A percentile compares a stretch with the other conserved stretches of the same genome.
phyloP scores from a whole-genome alignment of 108 stramenopile genomes.

The Cylindrotheca fusiformis region DNA sequence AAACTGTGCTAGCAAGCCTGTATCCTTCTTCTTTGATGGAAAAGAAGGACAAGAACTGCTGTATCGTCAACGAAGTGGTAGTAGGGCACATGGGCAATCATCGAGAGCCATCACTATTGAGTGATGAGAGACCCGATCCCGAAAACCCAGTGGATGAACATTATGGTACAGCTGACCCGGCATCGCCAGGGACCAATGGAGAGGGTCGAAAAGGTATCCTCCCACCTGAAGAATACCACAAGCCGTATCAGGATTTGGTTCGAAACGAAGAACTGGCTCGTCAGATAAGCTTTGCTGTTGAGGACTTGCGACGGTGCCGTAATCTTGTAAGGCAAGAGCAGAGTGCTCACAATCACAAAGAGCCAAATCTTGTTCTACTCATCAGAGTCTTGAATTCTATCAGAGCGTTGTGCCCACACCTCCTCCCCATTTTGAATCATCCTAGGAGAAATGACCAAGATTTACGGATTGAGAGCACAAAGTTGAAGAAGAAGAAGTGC shows the following conservation, averaged over 20 bases:
- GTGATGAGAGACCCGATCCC: neutral
- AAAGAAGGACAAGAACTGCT: too few relatives aligned
- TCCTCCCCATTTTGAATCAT: constrained; percentile 28
- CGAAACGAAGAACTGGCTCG: too few relatives aligned
- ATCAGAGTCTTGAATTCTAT: constrained; percentile 35
- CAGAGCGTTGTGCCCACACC: constrained; percentile 23
- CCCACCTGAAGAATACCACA: too few relatives aligned
- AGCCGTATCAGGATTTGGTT: too few relatives aligned
- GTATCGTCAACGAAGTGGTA: neutral
- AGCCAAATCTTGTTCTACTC: constrained; percentile 11
- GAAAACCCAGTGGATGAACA: neutral
- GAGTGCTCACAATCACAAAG: neutral
- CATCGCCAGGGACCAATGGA: too few relatives aligned
- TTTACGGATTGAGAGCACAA: neutral
- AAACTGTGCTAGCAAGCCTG: constrained; percentile 1
- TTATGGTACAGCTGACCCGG: too few relatives aligned
- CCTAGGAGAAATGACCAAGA: constrained; percentile 14
- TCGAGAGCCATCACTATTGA: neutral
- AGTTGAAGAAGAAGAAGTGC: constrained; percentile 17
- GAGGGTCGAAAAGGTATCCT: too few relatives aligned
- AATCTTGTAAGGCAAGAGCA: too few relatives aligned
- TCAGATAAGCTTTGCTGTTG: too few relatives aligned
- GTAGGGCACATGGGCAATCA: neutral
- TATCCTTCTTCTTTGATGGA: neutral
- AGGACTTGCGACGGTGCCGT: too few relatives aligned